These are phyloP conservation scores for Suillus paluster DNA, from an alignment of 768 basidiomycete species.

Conservation along the genomic window DNA sequence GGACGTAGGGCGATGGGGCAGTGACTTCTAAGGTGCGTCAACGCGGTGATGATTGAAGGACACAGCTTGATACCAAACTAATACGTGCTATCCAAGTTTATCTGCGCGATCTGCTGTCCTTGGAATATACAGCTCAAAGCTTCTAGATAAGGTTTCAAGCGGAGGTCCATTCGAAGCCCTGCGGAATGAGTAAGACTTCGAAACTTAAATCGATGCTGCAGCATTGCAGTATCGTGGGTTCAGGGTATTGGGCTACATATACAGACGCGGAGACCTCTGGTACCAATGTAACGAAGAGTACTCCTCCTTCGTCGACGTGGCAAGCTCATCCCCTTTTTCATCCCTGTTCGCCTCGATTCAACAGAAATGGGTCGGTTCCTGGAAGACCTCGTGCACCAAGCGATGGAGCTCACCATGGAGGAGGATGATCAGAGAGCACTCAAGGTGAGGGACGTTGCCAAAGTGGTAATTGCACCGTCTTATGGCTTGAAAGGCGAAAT, in stretches of 20 bases:
- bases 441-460: conserved; percentile 20
- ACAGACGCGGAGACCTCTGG: not conserved
- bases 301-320: not conserved
- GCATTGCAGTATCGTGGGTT: not conserved
- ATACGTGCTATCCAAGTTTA: not conserved
- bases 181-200: not conserved
- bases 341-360: not conserved
- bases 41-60: not conserved
- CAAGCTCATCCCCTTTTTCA: not conserved
- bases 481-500: conserved; percentile 24
- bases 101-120: not conserved
- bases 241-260: not conserved
- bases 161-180: not conserved
- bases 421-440: conserved; percentile 28
- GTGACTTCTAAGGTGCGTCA: conserved; percentile 1
- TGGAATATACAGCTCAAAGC: not conserved
- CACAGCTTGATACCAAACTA: not conserved
- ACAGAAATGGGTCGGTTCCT: conserved; percentile 32
- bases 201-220: not conserved
- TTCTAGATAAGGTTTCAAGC: not conserved
- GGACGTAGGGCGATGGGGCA: not conserved
- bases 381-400: conserved; percentile 30
- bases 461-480: not conserved
- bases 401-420: conserved; percentile 25
- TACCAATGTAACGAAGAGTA: not conserved